Base-by-base conservation (phyloP, 208 protist species). In the Vickermania ingenoplastis region DNA sequence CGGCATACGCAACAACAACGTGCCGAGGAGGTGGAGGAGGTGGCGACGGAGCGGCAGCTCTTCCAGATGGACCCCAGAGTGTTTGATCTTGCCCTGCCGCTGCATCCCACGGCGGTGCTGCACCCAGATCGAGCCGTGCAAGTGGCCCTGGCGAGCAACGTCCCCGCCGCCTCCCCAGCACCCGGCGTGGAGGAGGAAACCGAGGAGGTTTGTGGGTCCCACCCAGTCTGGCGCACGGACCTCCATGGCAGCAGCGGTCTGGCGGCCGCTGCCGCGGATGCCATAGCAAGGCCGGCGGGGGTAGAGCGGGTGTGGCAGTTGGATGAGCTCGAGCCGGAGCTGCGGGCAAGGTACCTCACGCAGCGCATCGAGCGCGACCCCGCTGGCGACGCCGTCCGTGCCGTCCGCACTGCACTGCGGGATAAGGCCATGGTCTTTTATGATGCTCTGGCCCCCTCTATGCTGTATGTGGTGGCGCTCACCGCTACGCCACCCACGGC, bases 351-450 rank as follows among this genome's bases (percentile, higher is more conserved):
- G 63, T 91, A 91, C 61, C 58, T 94, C 51, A 61, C 70, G 24
- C 72, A 86, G 63, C 72, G 91, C 23, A 69, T 88, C 5, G 83
- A 94, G 57, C 77, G 83, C 0, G 87, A 94, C 55, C 87, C 87
- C 5, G 83, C 83, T 7, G 78, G 79, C 7, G 77, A 89, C 48
- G 74, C 81, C 41, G 81, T 93, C 25, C 79, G 83, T 31, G 71
- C 65, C 31, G 66, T 88, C 23, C 86, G 86, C 26, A 73, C 69
- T 0, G 78, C 73, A 0, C 73, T 85, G 27, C 71, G 82, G n/a
- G 87, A 94, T 57, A 69, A 77, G 21, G 78, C 74, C 28, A 91
- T 94, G 83, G 61, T 94, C 57, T 94, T 94, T 57, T 91, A 83
- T 57, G 87, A 94, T 28, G 73, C 71, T 14, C 59, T 91, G 45